Percentiles rank a stretch among this genome's conserved stretches.
These are phyloP conservation scores for Fraxinus excelsior DNA, from an alignment of 257 asterid species.

Conservation along the genomic window DNA sequence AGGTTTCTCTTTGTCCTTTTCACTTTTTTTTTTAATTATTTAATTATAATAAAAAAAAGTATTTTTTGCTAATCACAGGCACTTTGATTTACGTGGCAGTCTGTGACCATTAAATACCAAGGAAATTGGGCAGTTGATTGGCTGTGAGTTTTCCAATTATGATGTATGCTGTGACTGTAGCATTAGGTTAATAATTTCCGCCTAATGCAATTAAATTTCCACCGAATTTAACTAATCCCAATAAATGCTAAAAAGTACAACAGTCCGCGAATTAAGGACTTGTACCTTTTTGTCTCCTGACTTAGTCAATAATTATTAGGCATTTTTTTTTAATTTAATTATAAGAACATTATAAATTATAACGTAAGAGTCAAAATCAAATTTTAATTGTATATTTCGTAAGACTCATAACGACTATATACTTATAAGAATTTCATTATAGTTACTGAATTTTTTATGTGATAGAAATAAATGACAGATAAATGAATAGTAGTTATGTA, in stretches of 20 bases:
- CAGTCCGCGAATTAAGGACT: not conserved
- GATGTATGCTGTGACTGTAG: not conserved
- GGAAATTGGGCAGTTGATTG: not conserved
- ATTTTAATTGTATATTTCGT: too few relatives aligned
- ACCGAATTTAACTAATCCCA: not conserved
- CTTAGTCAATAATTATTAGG: too few relatives aligned
- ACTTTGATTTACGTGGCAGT: not conserved
- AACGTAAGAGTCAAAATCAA: too few relatives aligned
- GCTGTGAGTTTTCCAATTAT: not conserved
- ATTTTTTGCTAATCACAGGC: too few relatives aligned
- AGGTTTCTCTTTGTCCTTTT: not conserved
- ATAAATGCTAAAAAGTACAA: not conserved
- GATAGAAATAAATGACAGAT: too few relatives aligned
- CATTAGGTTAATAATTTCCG: not conserved
- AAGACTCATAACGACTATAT: too few relatives aligned
- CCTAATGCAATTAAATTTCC: not conserved
- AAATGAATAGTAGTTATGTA: too few relatives aligned
- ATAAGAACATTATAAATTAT: too few relatives aligned
- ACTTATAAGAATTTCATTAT: too few relatives aligned
- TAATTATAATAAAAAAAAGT: too few relatives aligned
- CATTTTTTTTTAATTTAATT: too few relatives aligned
- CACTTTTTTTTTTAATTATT: not conserved
- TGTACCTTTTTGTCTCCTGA: not conserved
- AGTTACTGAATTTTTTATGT: too few relatives aligned
- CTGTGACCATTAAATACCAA: not conserved